Percentiles rank a stretch among this genome's conserved stretches.
Evolutionary conservation across 306 rosid genomes (phyloP).

Genomic region (Medicago lupulina): DNA sequence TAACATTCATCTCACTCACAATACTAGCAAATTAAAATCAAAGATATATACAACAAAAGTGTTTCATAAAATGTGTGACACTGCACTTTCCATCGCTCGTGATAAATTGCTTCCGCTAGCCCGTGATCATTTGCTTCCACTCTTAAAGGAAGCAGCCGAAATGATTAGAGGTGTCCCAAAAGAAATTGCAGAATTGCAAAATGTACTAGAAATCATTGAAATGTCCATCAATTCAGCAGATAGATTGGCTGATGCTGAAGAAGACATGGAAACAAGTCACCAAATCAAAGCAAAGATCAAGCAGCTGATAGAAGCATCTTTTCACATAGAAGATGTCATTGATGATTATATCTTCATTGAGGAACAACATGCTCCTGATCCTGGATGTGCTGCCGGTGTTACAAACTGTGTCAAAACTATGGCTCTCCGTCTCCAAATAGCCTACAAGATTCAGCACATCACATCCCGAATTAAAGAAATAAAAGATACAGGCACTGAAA

Average conservation of each 20-base stretch:
- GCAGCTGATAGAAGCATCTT: neutral
- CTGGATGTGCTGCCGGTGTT: too few relatives aligned
- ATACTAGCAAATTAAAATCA: too few relatives aligned
- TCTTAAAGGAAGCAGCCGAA: neutral
- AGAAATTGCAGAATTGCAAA: neutral
- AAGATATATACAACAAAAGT: too few relatives aligned
- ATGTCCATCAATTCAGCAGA: neutral
- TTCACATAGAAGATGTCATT: neutral
- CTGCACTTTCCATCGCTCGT: neutral
- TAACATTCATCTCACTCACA: too few relatives aligned
- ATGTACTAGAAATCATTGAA: neutral
- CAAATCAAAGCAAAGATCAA: neutral
- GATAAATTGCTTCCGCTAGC: constrained; percentile 4
- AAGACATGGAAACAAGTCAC: too few relatives aligned
- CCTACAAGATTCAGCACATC: too few relatives aligned
- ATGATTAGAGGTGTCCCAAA: neutral
- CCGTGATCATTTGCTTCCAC: neutral
- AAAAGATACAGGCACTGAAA: too few relatives aligned
- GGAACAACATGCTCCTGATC: neutral
- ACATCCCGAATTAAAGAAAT: too few relatives aligned
- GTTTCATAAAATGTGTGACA: neutral
- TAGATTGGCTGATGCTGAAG: neutral
- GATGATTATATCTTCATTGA: neutral
- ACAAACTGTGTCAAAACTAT: too few relatives aligned
- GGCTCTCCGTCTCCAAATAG: too few relatives aligned